A percentile compares a stretch with the other conserved stretches of the same genome.
These are phyloP conservation scores for Rhizoclosmatium globosum DNA, from an alignment of 192 early-diverging fungal species.

Conservation along the genomic window DNA sequence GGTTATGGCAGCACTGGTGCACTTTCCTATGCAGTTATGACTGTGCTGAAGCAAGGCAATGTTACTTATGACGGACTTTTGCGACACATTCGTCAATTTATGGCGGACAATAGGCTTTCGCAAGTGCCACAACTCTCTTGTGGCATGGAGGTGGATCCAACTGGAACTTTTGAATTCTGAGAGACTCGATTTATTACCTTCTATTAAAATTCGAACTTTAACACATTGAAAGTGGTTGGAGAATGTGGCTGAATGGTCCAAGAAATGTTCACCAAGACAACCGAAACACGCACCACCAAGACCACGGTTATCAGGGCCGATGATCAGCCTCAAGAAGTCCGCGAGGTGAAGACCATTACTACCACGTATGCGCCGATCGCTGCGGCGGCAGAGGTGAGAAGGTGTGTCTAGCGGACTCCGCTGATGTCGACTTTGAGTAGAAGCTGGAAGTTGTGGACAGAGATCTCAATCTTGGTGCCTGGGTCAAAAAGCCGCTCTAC, in stretches of 20 bases:
- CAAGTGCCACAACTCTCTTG: conserved; percentile 14
- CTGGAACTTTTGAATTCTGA: conserved; percentile 24
- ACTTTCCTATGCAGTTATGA: conserved; percentile 18
- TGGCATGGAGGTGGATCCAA: conserved; percentile 22
- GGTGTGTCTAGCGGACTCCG: too few relatives aligned
- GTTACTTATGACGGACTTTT: conserved; percentile 8
- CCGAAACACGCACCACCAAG: too few relatives aligned
- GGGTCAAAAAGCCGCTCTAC: too few relatives aligned
- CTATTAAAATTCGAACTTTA: background rate
- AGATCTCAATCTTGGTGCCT: too few relatives aligned
- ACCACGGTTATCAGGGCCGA: too few relatives aligned
- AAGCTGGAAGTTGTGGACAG: too few relatives aligned
- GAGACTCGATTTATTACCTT: background rate
- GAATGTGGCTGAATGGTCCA: background rate
- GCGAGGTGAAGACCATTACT: too few relatives aligned
- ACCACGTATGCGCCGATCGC: too few relatives aligned
- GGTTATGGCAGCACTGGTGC: conserved; percentile 36
- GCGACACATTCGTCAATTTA: conserved; percentile 11
- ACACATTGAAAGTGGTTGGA: background rate
- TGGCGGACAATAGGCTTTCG: background rate
- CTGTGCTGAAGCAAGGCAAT: background rate
- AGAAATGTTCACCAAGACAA: too few relatives aligned
- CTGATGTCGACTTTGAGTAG: too few relatives aligned
- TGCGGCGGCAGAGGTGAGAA: too few relatives aligned
- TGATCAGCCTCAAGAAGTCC: too few relatives aligned